phyloP scores from a whole-genome alignment of 2,329 filamentous ascomycete genomes.

The Venturia effusa region DNA sequence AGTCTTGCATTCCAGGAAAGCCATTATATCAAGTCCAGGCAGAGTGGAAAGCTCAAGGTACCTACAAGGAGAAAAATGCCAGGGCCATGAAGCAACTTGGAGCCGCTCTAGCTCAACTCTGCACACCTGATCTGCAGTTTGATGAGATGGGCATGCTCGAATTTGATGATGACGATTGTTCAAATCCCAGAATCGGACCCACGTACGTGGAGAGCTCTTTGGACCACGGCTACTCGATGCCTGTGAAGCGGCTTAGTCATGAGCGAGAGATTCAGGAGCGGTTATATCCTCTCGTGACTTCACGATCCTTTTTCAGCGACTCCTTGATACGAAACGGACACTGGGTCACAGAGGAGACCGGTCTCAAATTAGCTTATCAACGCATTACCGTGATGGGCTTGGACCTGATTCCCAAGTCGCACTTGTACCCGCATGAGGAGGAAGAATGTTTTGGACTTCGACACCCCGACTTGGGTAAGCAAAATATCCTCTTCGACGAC shows the following conservation, averaged over 20 bases:
- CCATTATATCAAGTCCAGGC: neutral
- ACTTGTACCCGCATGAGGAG: neutral
- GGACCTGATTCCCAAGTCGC: neutral
- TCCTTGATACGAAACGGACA: neutral
- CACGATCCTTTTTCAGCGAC: neutral
- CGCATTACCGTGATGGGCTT: neutral
- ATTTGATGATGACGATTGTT: neutral
- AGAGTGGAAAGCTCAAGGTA: neutral
- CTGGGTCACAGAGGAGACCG: neutral
- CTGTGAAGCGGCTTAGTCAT: neutral
- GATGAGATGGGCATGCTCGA: neutral
- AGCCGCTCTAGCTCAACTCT: neutral
- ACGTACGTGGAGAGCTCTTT: neutral
- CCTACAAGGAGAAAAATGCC: neutral
- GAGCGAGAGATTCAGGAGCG: neutral
- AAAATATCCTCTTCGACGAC: constrained; percentile 15
- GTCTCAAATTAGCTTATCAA: neutral
- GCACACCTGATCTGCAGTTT: neutral
- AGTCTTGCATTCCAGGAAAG: neutral
- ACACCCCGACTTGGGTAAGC: constrained; percentile 13
- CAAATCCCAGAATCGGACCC: neutral
- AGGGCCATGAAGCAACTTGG: neutral
- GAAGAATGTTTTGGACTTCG: constrained; percentile 5
- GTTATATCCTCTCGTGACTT: neutral
- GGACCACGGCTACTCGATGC: neutral